These are phyloP conservation scores for Orbilia javanica DNA, from an alignment of 2,329 filamentous ascomycete species.

Conservation along the genomic window DNA sequence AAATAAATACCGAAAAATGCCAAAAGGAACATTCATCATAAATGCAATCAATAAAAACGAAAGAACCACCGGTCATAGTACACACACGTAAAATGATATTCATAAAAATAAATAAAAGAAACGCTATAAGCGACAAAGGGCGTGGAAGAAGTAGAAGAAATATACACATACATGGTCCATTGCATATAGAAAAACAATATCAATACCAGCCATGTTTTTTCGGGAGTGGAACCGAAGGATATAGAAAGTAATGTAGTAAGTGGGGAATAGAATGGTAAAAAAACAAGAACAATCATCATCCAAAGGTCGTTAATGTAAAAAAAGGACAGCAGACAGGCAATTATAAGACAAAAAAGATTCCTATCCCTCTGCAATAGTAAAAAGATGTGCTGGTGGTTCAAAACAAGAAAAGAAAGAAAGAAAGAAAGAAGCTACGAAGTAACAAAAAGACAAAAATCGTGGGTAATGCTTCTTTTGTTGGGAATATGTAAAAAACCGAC, in stretches of 20 bases:
- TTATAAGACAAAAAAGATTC: conserved; percentile 27
- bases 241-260: background rate
- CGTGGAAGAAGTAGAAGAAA: background rate
- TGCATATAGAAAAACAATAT: background rate
- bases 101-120: background rate
- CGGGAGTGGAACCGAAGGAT: background rate
- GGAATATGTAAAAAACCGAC: conserved; percentile 25
- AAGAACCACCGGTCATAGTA: conserved; percentile 18
- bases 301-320: conserved; percentile 39
- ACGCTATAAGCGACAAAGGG: background rate
- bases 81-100: conserved; percentile 5
- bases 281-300: conserved; percentile 33
- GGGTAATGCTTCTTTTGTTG: conserved; percentile 30
- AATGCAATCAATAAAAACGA: background rate
- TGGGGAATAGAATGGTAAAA: background rate
- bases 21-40: too few species aligned
- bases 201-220: conserved; percentile 24
- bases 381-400: background rate
- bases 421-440: background rate
- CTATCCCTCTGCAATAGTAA: conserved; percentile 30
- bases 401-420: background rate
- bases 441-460: conserved; percentile 6
- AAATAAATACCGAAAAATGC: too few species aligned
- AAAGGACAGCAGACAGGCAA: background rate
- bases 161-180: conserved; percentile 27